Conservation (phyloP, 495 filamentous ascomycete genomes). For the Rostrohypoxylon terebratum region DNA sequence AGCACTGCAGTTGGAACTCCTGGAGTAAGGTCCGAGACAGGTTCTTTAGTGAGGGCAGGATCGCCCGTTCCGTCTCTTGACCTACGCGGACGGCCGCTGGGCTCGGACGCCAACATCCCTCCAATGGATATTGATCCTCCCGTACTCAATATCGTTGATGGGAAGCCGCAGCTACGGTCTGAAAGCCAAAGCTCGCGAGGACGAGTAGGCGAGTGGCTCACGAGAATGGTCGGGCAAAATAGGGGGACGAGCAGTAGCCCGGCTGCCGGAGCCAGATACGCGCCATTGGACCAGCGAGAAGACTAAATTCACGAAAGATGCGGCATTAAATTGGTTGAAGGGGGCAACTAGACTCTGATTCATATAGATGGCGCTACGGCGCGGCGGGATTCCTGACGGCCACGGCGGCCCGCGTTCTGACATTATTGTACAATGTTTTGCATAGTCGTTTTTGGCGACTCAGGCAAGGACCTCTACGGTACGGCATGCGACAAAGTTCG, state of each 20-base stretch:
- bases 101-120: slow-evolving; percentile 52
- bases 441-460: slow-evolving; percentile 26
- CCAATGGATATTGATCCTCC: slow-evolving; percentile 57
- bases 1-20: slow-evolving; percentile 73
- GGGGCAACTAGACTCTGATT: slow-evolving; percentile 38
- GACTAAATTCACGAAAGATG: slow-evolving; percentile 49
- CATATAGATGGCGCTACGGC: slow-evolving; percentile 56
- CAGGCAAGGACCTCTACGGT: slow-evolving; percentile 23
- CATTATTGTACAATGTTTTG: slow-evolving; percentile 41
- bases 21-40: slow-evolving; percentile 69
- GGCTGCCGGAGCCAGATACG: slow-evolving; percentile 53
- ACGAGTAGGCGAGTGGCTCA: slow-evolving; percentile 63
- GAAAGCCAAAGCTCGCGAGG: slow-evolving; percentile 49
- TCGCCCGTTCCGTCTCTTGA: slow-evolving; percentile 86
- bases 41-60: slow-evolving; percentile 74
- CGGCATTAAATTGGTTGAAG: slow-evolving; percentile 33
- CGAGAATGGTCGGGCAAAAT: slow-evolving; percentile 57
- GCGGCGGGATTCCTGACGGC: slow-evolving; percentile 31
- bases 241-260: slow-evolving; percentile 48
- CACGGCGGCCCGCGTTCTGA: slow-evolving; percentile 31
- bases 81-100: slow-evolving; percentile 63
- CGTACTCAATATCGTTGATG: slow-evolving; percentile 47
- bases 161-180: slow-evolving; percentile 41
- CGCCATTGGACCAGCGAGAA: slow-evolving; percentile 57
- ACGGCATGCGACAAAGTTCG: slow-evolving; percentile 22